Base-by-base conservation (phyloP, 2,329 filamentous ascomycete species). In the Diaporthe longicolla region DNA sequence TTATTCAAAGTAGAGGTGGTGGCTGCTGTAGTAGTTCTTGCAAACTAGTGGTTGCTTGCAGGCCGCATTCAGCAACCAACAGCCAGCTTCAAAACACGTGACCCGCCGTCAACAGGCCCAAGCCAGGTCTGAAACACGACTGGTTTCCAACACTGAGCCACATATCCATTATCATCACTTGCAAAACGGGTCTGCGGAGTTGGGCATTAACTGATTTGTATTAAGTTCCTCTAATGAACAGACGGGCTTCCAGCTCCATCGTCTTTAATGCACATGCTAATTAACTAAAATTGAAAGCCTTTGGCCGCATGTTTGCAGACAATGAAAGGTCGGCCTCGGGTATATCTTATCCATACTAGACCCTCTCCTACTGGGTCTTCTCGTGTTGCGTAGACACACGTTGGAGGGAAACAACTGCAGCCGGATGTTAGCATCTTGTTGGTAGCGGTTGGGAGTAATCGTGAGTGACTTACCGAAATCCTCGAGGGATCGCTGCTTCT, bases 321-420 rank as follows among this genome's bases (percentile, higher is more conserved):
- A 59, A 69, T 68, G 69, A 71, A 72, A 72, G 58, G 72, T 65
- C 55, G 71, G 35, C 68, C 57, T 35, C 35, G 52, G 69, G 72
- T 75, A 74, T 72, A 75, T 74, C 59, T n/a, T 63, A 43, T 54
- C 69, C 45, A 77, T 75, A 78, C 78, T 78, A 68, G 72, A 68
- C 72, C 58, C 74, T 71, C 65, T 68, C 78, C 85, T 93, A 95
- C 84, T 91, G 88, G 78, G 91, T 93, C 89, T 95, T 96, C 89
- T 97, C 94, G 88, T 97, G 95, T 86, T 97, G 94, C 76, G 93
- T 97, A 72, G 94, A 96, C 78, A 97, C 94, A 85, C 95, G 93
- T 88, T 97, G 94, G 83, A 97, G 89, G 75, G 93, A 95, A 82
- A 97, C 94, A 83, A 97, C 94, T 95, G 80, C 76, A 74, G 82